Base-by-base conservation (phyloP, 352 stramenopile species). In the Salisapilia sapeloensis region DNA sequence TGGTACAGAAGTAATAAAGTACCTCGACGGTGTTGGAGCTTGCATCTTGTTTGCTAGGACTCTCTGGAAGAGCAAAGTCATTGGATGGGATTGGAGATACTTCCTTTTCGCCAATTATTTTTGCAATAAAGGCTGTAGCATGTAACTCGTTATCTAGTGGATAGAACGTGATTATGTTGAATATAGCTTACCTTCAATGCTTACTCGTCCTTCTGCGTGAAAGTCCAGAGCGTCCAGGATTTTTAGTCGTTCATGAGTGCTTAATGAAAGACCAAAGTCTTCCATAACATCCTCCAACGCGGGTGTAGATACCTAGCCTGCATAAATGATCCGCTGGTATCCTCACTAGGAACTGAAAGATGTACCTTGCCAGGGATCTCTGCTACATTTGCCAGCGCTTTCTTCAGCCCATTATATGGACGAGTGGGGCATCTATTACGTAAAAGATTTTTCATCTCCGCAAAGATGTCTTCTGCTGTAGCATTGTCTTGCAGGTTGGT, bases 331-430 rank as follows among this genome's bases (percentile, higher is more conserved):
- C 10, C 25, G 16, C 4, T 29, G 17, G 16, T 26, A 28, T 32
- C 22, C 21, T 34, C 6, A 17, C 3, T 29, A 40, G 17, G 10
- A 16, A 21, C 4, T 24, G n/a, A 6, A 1, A 4, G 6, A 26
- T 24, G 0, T 42, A 86, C 67, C 54, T 82, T 87, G 5, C 67
- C 71, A 2, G 71, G 67, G 3, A 64, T 41, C 31, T 87, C 71
- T 6, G 67, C 60, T 2, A 84, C 59, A 5, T 57, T 50, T 22
- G 62, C 67, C 18, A 87, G 43, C 12, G 71, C 64, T 38, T 87
- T 87, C 38, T 84, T 87, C 24, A 87, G 55, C 0, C 71, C 67
- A 24, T 83, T 81, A 35, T 83, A 87, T 3, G 71, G 71, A 18
- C 65, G 38, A 16, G 75, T 53, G 11, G 65, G 48, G 17, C 60